Evolutionary conservation across 1,284 basidiomycete species (phyloP).

Genomic region (Vanrija pseudolonga): DNA sequence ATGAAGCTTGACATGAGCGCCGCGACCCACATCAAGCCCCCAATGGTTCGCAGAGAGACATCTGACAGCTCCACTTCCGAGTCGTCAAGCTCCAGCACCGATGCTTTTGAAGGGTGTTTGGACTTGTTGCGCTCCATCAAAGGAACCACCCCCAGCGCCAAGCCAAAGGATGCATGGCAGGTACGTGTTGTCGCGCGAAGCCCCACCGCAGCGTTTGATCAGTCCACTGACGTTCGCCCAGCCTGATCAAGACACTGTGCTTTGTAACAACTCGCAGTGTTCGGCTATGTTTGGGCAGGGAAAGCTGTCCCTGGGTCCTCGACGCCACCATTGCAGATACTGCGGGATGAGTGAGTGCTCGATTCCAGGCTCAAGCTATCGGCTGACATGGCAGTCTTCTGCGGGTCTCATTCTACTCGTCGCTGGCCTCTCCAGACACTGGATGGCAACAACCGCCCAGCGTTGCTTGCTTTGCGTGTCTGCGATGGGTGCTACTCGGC

Average conservation of each 20-base stretch:
- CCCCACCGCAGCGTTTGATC: background rate
- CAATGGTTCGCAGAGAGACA: background rate
- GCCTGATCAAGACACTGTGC: slow-evolving; percentile 32
- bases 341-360: slow-evolving; percentile 26
- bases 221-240: slow-evolving; percentile 8
- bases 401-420: slow-evolving; percentile 31
- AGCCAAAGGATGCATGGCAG: slow-evolving; percentile 28
- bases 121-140: slow-evolving; percentile 9
- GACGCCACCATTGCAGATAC: slow-evolving; percentile 43
- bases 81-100: background rate
- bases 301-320: slow-evolving; percentile 28
- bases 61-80: no score
- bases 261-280: slow-evolving; percentile 41
- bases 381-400: slow-evolving; percentile 21
- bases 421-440: slow-evolving; percentile 16
- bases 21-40: background rate
- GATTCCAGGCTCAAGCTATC: no score
- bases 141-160: slow-evolving; percentile 6
- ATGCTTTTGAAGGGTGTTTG: slow-evolving; percentile 1
- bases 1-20: slow-evolving; percentile 9
- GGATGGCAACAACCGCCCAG: slow-evolving; percentile 16
- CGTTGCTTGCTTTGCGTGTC: slow-evolving; percentile 25
- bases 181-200: slow-evolving; percentile 18
- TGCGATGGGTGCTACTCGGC: slow-evolving; percentile 35
- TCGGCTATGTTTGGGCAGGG: slow-evolving; percentile 38